Conservation (phyloP, 2,329 filamentous ascomycete species). For the Colletotrichum sp. region DNA sequence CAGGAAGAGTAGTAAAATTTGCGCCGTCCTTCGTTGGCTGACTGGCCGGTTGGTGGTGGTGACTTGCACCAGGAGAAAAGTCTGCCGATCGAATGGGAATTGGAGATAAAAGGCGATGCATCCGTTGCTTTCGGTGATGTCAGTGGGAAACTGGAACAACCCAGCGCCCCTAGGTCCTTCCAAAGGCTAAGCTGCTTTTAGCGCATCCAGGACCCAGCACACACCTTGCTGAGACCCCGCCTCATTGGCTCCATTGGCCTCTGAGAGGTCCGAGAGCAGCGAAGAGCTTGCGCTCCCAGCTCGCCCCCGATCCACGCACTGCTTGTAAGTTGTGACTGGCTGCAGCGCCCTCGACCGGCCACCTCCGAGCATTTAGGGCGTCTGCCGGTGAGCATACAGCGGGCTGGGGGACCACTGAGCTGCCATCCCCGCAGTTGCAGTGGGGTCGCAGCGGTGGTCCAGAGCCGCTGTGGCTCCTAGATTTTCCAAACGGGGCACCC, state of each 20-base stretch:
- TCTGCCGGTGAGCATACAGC: neutral
- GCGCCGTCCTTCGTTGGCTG: neutral
- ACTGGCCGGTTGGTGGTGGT: neutral
- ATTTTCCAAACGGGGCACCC: neutral
- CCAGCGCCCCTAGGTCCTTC: neutral
- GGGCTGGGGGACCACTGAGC: neutral
- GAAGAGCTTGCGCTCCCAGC: neutral
- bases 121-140: conserved; percentile 21
- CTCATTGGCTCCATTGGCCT: neutral
- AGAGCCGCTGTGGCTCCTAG: neutral
- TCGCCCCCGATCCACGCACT: neutral
- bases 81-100: conserved; percentile 2
- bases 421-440: neutral
- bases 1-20: neutral
- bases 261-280: conserved; percentile 14
- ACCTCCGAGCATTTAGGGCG: neutral
- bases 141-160: conserved; percentile 11
- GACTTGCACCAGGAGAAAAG: neutral
- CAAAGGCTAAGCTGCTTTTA: conserved; percentile 13
- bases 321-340: neutral
- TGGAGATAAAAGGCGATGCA: conserved; percentile 16
- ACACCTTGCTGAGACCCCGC: conserved; percentile 3
- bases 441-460: neutral
- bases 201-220: neutral
- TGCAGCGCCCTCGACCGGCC: neutral